Conservation (phyloP, 176 grass and related monocot genomes). For the Melocanna baccifera region DNA sequence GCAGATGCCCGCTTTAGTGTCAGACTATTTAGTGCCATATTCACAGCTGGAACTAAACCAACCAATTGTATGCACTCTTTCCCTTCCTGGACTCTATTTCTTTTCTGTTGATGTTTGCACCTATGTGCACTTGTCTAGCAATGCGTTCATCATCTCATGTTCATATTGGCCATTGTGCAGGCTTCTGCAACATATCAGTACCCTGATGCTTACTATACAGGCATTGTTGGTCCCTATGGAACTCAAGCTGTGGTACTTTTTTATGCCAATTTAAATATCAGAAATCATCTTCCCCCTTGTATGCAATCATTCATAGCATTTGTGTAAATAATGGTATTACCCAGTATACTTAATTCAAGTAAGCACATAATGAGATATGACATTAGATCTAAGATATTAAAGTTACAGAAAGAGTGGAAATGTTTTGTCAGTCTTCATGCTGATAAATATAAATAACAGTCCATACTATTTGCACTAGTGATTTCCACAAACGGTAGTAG, state of each 20-base stretch:
- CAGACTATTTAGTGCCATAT: slow-evolving; percentile 69
- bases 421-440: neutral
- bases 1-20: slow-evolving; percentile 43
- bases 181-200: slow-evolving; percentile 77
- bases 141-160: slow-evolving; percentile 5
- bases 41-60: slow-evolving; percentile 82
- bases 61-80: slow-evolving; percentile 59
- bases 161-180: slow-evolving; percentile 51
- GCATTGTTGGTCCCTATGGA: slow-evolving; percentile 69
- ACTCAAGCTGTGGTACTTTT: slow-evolving; percentile 69
- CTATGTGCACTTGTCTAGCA: neutral
- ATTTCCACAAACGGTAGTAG: neutral
- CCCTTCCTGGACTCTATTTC: neutral
- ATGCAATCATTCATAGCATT: neutral
- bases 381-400: neutral
- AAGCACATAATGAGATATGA: neutral
- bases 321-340: neutral
- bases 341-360: neutral
- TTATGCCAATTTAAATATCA: slow-evolving; percentile 20
- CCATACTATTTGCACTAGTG: neutral
- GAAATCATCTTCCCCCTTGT: neutral
- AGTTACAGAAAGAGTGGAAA: neutral
- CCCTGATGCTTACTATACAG: slow-evolving; percentile 75
- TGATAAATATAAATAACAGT: neutral
- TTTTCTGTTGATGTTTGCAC: neutral